These are phyloP conservation scores for Euphorbia peplus DNA, from an alignment of 345 rosid genomes.

Conservation along the genomic window DNA sequence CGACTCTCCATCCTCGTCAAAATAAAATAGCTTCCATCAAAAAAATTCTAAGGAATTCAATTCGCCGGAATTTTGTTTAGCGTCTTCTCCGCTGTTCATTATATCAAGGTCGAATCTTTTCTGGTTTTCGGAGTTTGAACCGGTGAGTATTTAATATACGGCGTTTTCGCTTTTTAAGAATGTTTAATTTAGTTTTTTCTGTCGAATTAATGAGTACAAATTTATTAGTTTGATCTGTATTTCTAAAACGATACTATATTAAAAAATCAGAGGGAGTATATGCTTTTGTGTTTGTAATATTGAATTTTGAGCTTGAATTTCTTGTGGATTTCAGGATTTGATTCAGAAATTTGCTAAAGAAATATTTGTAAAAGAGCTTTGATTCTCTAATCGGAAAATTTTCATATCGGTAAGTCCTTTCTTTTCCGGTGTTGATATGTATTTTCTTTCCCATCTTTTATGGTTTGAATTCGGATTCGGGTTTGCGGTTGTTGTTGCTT, in stretches of 20 bases:
- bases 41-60: no score
- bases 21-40: neutral
- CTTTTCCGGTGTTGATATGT: neutral
- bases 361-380: neutral
- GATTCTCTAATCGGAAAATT: neutral
- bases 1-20: neutral
- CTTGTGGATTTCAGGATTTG: neutral
- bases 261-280: no score
- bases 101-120: neutral
- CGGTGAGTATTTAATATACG: neutral
- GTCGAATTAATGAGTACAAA: no score
- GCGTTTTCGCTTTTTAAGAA: no score
- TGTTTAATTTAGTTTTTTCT: no score
- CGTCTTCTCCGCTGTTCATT: neutral
- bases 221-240: no score
- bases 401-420: neutral
- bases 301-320: neutral
- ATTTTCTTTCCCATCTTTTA: neutral
- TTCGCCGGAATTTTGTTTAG: neutral
- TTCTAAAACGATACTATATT: no score
- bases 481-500: neutral
- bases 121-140: neutral
- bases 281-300: neutral
- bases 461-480: no score
- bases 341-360: neutral